Conservation (phyloP, 2,329 filamentous ascomycete genomes). For the Colletotrichum abscissum region DNA sequence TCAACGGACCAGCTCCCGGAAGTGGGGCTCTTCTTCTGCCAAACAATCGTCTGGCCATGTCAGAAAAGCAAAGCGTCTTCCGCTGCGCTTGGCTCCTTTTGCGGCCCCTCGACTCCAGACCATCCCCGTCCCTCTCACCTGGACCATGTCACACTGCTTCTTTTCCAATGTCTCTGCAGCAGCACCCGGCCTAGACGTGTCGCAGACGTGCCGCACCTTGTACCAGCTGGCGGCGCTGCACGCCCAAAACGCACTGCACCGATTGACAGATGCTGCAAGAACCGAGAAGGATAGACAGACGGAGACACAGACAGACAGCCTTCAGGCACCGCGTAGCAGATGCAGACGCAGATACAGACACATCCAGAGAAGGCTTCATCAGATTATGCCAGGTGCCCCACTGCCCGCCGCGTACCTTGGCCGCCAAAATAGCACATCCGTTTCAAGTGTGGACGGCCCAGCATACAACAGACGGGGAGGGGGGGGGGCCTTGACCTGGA, state of each 20-base stretch:
- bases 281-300: slow-evolving; percentile 1
- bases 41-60: background rate
- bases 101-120: slow-evolving; percentile 17
- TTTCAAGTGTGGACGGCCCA: slow-evolving; percentile 27
- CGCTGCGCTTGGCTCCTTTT: background rate
- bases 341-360: background rate
- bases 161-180: slow-evolving; percentile 1
- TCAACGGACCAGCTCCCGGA: background rate
- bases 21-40: background rate
- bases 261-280: slow-evolving; percentile 7
- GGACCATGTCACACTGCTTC: background rate
- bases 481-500: background rate
- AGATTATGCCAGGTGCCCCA: slow-evolving; percentile 20
- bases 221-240: slow-evolving; percentile 27
- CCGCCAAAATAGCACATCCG: slow-evolving; percentile 30
- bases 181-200: slow-evolving; percentile 10
- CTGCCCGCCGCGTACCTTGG: slow-evolving; percentile 13
- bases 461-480: background rate
- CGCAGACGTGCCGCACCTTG: slow-evolving; percentile 28
- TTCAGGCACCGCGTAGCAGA: slow-evolving; percentile 13
- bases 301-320: background rate
- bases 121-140: background rate
- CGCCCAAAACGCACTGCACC: slow-evolving; percentile 11
- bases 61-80: background rate
- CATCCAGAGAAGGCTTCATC: slow-evolving; percentile 10